Conservation (phyloP, 495 filamentous ascomycete species). For the Daldinia loculata region DNA sequence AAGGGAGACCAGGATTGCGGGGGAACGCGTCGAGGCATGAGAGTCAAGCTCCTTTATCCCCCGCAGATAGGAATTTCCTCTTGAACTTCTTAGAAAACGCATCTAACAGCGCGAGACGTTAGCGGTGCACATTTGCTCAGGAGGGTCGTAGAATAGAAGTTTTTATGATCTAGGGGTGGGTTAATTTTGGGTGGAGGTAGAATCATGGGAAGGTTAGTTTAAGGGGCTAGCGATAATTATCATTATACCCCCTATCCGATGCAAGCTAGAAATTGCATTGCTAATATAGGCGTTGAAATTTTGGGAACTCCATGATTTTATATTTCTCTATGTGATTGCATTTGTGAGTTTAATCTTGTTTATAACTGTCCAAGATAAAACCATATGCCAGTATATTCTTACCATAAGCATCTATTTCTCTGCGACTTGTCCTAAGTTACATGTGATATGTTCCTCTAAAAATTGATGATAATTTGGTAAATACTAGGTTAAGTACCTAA, state of each 20-base stretch:
- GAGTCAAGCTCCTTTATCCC: constrained; percentile 65
- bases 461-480: too few species aligned
- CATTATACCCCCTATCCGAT: constrained; percentile 30
- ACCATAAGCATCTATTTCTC: background rate
- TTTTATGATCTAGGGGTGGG: constrained; percentile 1
- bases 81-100: constrained; percentile 72
- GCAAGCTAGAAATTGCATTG: constrained; percentile 11
- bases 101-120: constrained; percentile 40
- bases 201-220: background rate
- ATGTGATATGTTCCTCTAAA: too few species aligned
- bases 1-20: constrained; percentile 38
- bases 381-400: background rate
- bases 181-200: background rate
- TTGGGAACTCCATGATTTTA: background rate
- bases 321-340: background rate
- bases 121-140: background rate
- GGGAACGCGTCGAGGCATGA: constrained; percentile 53
- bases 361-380: background rate
- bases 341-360: background rate
- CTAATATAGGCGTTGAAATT: constrained; percentile 5
- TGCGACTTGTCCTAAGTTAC: too few species aligned
- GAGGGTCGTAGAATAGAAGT: background rate
- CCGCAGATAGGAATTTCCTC: constrained; percentile 78
- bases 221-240: constrained; percentile 2
- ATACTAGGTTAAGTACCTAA: too few species aligned